Base-by-base conservation (phyloP, 148 eudicot species). In the Agrostemma githago region DNA sequence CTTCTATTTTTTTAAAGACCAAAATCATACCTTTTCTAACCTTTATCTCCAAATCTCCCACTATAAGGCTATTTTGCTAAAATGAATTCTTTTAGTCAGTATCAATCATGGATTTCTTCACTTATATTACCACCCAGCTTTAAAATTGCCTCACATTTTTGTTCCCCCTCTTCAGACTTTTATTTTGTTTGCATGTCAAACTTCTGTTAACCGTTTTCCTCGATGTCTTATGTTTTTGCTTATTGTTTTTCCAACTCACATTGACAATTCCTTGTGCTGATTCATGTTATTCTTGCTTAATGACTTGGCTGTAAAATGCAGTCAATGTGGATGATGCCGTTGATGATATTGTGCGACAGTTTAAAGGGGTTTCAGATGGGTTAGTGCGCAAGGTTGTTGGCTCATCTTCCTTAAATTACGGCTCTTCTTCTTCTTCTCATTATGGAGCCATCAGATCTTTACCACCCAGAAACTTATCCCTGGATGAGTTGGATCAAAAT, bases 261-360 rank as follows among this genome's bases (percentile, higher is more conserved):
- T 62, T 21, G 66, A 62, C 12, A 5, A 5, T 21, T 7, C 37
- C 34, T 7, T 62, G 11, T 62, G 39, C 12, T 21, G 12, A 11
- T 62, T 26, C 34, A 20, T 26, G 40, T 21, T 62, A 62, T 0
- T 12, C 66, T 62, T 34, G 40, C 37, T 26, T 26, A 10, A 21
- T 62, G 40, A 62, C 40, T 62, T 62, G 66, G 16, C 8, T 43
- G 57, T 42, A 41, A 51, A 53, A 66, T 48, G 74, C 89, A 92
- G 99, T 95, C 59, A 92, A 90, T 74, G 97, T 95, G 68, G 99
- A 95, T 82, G 97, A 92, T 83, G 99, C 97, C 62, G 85, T 95
- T 84, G 99, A 95, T 84, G 99, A 95, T 81, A 90, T 95, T 38
- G 90, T 90, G 68, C 92, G 96, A 68, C 99, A 95, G 81, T 86